Base-by-base conservation (phyloP, 768 basidiomycete species). In the Cytidiella melzeri region DNA sequence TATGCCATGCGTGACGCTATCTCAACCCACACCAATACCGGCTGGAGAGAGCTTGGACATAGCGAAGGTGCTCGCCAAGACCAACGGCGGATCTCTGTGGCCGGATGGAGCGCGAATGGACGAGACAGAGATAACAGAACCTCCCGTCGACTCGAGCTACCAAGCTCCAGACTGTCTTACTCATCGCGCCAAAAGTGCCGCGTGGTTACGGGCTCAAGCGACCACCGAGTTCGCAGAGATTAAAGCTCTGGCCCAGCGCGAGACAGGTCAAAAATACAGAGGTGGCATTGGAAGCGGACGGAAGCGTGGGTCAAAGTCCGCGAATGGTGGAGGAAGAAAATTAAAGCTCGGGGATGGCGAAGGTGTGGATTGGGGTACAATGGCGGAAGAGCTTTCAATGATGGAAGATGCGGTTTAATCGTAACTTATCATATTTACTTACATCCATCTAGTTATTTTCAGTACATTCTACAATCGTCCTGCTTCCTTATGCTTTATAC, bases 1-100 rank as follows among this genome's bases (percentile, higher is more conserved):
- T 62, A 92, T 98, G 89, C 74, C 90, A 0, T 99, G 95, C 57
- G 79, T 91, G 27, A 99, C 96, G 6, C 95, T 95, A 0, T 94
- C 91, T 5, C 91, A 97, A 54, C 87, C 89, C 15, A 63, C 62
- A 18, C 77, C 86, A 0, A 92, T 98, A 48, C 78, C 88, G 0
- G 76, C 91, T 0, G 96, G 95, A n/a, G 88, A 96, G 68, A 86
- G 82, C 43, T 62, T 96, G 53, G 79, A 83, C 61, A 93, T 99
- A 53, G 55, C 60, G 9, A 57, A 73, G 36, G 68, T 88, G 11
- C 70, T 98, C 25, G 70, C 69, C 23, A 79, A 77, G 64, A 95
- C 92, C 3, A 71, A 76, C 40, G 79, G 80, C 2, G 90, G 86
- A 11, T 80, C 86, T 15, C 65, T 92, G 10, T 73, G 74, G 72